Conservation (phyloP, 257 asterid species). For the Thymus quinquecostatus region DNA sequence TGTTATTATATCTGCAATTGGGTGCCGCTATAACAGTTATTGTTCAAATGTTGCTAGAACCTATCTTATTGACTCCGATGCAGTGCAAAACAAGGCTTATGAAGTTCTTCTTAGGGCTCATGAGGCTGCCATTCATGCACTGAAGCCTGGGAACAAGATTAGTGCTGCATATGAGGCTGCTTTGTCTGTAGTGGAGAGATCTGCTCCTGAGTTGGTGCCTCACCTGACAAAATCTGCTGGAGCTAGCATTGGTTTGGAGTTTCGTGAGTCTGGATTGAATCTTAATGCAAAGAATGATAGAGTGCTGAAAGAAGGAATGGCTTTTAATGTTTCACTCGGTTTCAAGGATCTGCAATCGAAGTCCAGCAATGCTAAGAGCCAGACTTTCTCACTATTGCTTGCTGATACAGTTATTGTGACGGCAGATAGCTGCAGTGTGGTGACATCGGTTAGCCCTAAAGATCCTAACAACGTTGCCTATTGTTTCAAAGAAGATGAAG, state of each 20-base stretch:
- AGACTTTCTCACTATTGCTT: conserved; percentile 60
- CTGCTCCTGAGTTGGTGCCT: conserved; percentile 65
- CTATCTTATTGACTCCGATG: conserved; percentile 59
- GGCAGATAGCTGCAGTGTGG: conserved; percentile 48
- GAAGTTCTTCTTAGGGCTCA: conserved; percentile 77
- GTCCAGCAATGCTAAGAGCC: conserved; percentile 51
- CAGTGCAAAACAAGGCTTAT: conserved; percentile 64
- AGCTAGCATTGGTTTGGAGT: conserved; percentile 82
- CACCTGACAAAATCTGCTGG: conserved; percentile 78
- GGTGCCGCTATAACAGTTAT: conserved; percentile 73
- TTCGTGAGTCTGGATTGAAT: conserved; percentile 67
- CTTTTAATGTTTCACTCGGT: conserved; percentile 72
- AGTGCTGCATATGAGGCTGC: conserved; percentile 64
- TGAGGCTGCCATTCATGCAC: conserved; percentile 66
- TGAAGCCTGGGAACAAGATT: conserved; percentile 63
- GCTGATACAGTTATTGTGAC: conserved; percentile 71
- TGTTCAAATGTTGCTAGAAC: conserved; percentile 82
- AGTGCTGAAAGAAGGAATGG: conserved; percentile 70
- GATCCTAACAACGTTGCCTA: conserved; percentile 55
- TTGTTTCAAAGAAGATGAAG: conserved; percentile 59
- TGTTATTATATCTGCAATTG: conserved; percentile 71
- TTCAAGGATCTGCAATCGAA: conserved; percentile 64
- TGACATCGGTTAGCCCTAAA: conserved; percentile 53
- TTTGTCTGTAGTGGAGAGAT: conserved; percentile 58
- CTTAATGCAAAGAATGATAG: conserved; percentile 66